A percentile compares a stretch with the other conserved stretches of the same genome.
Conservation (phyloP, 306 rosid species). For the Trichosanthes cucumerina region DNA sequence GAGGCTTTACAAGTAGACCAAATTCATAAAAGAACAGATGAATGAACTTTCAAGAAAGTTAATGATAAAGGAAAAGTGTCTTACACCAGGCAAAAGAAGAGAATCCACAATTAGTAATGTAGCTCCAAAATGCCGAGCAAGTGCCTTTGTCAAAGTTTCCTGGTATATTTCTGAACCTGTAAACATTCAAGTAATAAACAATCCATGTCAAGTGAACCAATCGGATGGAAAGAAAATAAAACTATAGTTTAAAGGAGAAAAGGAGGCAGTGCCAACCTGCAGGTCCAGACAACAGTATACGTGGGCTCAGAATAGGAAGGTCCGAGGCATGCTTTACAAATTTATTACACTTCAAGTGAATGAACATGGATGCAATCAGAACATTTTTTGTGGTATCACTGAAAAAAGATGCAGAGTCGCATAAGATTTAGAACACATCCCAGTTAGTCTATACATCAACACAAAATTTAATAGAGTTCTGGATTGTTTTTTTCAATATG, state of each 20-base stretch:
- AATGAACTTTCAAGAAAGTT: background rate
- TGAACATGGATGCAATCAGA: slow-evolving; percentile 59
- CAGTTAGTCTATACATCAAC: background rate
- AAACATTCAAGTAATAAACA: slow-evolving; percentile 15
- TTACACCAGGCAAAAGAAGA: slow-evolving; percentile 77
- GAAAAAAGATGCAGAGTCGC: slow-evolving; percentile 21
- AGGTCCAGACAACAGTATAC: slow-evolving; percentile 85
- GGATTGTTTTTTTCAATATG: background rate
- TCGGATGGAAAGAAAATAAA: background rate
- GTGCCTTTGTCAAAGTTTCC: slow-evolving; percentile 85
- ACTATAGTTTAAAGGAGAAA: background rate
- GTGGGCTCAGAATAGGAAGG: slow-evolving; percentile 65
- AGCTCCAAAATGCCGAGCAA: slow-evolving; percentile 75
- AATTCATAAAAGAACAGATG: background rate
- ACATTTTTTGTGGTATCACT: slow-evolving; percentile 81
- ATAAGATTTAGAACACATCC: background rate
- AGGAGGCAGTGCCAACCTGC: slow-evolving; percentile 40
- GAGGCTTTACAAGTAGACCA: background rate
- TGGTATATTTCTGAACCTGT: slow-evolving; percentile 96
- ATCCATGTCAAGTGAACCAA: slow-evolving; percentile 7
- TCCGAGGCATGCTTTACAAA: slow-evolving; percentile 60
- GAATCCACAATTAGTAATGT: slow-evolving; percentile 71
- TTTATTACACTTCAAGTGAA: slow-evolving; percentile 70
- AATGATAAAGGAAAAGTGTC: slow-evolving; percentile 20
- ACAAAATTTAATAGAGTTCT: background rate